Base-by-base conservation (phyloP, 2,329 filamentous ascomycete species). In the Exophiala calicioides region DNA sequence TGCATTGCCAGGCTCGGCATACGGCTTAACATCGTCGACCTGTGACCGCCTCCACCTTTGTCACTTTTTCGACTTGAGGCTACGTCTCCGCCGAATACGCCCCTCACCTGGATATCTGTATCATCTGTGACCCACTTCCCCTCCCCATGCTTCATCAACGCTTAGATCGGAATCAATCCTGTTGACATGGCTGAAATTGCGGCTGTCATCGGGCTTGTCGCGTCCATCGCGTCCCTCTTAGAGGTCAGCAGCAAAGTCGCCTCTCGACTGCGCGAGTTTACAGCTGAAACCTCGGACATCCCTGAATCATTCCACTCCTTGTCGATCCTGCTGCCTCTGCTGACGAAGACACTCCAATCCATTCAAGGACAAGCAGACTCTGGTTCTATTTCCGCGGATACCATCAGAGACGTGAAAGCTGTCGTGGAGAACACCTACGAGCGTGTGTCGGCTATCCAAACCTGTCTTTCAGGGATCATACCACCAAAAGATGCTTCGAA, bases 161-260 rank as follows among this genome's bases (percentile, higher is more conserved):
- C 24, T 27, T 12, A 12, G 12, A 12, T 27, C 7, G 16, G 32
- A 3, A 10, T 34, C 32, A 18, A 34, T 21, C 4, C 24, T 44
- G 40, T 9, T 12, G 18, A 21, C 9, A 44, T 44, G 41, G 41
- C 41, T 23, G 31, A 44, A 36, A 31, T 24, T 16, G 40, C 20
- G 18, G 41, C 41, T 24, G 31, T 35, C 19, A 13, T 44, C 9
- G 30, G 41, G 3, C 41, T 44, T 15, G 41, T 44, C 41, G n/a
- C 41, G 5, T 44, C 41, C 5, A 38, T 44, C 21, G 15, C 23
- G 3, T 44, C 41, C n/a, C 41, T 44, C 8, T 10, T 44, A 5
- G 41, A 44, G 6, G 4, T 36, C 8, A 31, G 41, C 20, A 13
- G 9, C 4, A 44, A 44, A 31, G 33, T 44, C 21, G 21, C 21